Conservation (phyloP, 225 moss, liverwort and hornwort genomes). For the Ulota crispa region DNA sequence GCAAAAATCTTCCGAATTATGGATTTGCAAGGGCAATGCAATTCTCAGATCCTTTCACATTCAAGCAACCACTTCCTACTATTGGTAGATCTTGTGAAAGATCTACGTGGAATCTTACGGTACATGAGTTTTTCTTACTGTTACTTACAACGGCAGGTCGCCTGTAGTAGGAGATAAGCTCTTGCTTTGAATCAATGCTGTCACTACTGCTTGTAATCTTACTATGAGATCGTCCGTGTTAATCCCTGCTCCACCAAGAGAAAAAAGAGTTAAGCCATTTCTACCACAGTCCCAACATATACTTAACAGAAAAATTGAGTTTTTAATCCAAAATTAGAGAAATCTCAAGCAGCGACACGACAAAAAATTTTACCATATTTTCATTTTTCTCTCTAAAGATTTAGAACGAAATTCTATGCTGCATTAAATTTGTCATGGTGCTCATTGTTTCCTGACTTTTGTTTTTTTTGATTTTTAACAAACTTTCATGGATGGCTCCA, state of each 20-base stretch:
- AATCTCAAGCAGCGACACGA: too few relatives aligned
- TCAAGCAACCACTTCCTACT: neutral
- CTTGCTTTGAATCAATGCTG: constrained; percentile 37
- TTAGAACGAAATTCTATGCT: too few relatives aligned
- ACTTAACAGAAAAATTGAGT: neutral
- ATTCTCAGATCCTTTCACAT: constrained; percentile 10
- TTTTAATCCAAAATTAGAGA: too few relatives aligned
- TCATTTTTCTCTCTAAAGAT: too few relatives aligned
- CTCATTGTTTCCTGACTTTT: too few relatives aligned
- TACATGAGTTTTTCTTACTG: neutral
- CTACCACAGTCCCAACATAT: neutral
- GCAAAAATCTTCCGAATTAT: constrained; percentile 5
- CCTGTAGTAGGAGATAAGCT: constrained; percentile 9
- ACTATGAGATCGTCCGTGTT: constrained; percentile 53
- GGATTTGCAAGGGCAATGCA: neutral
- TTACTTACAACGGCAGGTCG: constrained; percentile 12
- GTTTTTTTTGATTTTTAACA: too few relatives aligned
- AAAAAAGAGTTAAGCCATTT: neutral
- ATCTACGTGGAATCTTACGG: neutral
- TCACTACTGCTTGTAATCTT: constrained; percentile 44
- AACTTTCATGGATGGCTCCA: too few relatives aligned
- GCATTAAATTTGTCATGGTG: too few relatives aligned
- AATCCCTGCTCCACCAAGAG: constrained; percentile 36
- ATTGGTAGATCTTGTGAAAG: neutral
- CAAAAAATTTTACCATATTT: too few relatives aligned